Percentiles rank a stretch among this genome's conserved stretches.
Evolutionary conservation across 1,284 basidiomycete species (phyloP).

Genomic region (Peniophora sp.): DNA sequence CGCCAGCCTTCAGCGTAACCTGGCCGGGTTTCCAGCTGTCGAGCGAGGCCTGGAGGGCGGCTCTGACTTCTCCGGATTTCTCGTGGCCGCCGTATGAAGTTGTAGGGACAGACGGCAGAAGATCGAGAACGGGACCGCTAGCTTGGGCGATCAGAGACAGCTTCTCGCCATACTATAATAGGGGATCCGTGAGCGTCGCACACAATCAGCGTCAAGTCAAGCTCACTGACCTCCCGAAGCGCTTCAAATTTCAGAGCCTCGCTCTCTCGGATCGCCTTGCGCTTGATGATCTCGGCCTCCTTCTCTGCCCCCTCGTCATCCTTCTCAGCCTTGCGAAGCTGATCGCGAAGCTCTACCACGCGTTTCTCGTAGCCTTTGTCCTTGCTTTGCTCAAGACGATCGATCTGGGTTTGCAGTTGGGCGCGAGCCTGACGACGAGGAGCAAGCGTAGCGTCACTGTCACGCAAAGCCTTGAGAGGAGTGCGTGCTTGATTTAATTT

Average conservation of each 20-base stretch:
- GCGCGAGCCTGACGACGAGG: conserved; percentile 56
- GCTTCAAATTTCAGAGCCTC: conserved; percentile 72
- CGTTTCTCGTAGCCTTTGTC: conserved; percentile 51
- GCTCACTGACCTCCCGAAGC: conserved; percentile 52
- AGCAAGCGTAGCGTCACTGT: conserved; percentile 52
- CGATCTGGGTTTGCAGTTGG: conserved; percentile 51
- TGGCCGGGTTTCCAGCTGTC: conserved; percentile 68
- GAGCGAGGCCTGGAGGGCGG: conserved; percentile 66
- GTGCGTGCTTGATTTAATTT: conserved; percentile 55
- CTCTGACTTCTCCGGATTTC: conserved; percentile 58
- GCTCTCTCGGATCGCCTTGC: conserved; percentile 65
- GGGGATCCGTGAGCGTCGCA: conserved; percentile 1
- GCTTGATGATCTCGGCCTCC: conserved; percentile 61
- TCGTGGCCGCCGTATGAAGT: conserved; percentile 53
- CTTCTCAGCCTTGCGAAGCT: conserved; percentile 51
- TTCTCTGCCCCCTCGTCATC: conserved; percentile 61
- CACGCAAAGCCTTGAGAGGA: conserved; percentile 62
- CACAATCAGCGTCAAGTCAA: neutral
- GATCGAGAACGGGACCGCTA: conserved; percentile 47
- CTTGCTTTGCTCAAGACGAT: conserved; percentile 55
- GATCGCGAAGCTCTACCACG: conserved; percentile 55
- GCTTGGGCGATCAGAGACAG: conserved; percentile 65
- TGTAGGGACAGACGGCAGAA: conserved; percentile 50
- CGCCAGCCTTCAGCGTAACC: conserved; percentile 36
- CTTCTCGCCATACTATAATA: conserved; percentile 68